Percentiles rank a stretch among this genome's conserved stretches.
These are phyloP conservation scores for Yamadazyma atlantica DNA, from an alignment of 1,139 yeast species.

Conservation along the genomic window DNA sequence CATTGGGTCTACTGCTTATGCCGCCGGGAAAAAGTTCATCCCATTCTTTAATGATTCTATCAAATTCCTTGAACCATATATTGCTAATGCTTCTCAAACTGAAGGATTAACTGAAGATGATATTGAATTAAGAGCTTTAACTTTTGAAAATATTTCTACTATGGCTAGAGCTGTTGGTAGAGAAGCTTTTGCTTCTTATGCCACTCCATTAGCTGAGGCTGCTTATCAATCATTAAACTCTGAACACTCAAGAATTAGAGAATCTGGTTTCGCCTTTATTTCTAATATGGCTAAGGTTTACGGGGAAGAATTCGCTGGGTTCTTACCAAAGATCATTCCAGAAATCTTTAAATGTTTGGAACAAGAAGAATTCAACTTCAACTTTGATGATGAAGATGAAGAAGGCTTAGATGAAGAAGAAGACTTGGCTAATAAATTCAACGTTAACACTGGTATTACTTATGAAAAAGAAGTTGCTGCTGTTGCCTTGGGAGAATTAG, in stretches of 20 bases:
- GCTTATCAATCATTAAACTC: constrained; percentile 80
- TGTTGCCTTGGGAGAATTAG: constrained; percentile 87
- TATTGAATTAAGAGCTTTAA: constrained; percentile 82
- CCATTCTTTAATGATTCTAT: constrained; percentile 87
- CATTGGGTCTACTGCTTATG: constrained; percentile 94
- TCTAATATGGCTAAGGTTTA: constrained; percentile 94
- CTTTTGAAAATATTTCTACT: constrained; percentile 90
- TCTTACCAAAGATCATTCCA: constrained; percentile 79
- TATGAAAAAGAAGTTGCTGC: constrained; percentile 97
- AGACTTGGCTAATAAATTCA: constrained; percentile 68
- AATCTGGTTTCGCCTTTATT: constrained; percentile 92
- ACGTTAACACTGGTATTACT: constrained; percentile 92
- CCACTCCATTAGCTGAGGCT: constrained; percentile 86
- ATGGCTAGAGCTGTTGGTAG: constrained; percentile 98
- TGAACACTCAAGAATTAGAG: constrained; percentile 83
- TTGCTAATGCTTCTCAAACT: constrained; percentile 57
- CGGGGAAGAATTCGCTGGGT: constrained; percentile 85
- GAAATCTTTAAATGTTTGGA: constrained; percentile 80
- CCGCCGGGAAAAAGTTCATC: constrained; percentile 82
- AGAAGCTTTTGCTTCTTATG: constrained; percentile 79
- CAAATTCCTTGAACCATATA: constrained; percentile 76
- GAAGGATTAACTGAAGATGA: constrained; percentile 79
- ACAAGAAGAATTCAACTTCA: constrained; percentile 73
- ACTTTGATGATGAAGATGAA: constrained; percentile 38
- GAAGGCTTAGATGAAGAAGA: constrained; percentile 39